These are phyloP conservation scores for Aspergillus pseudoglaucus DNA, from an alignment of 2,329 filamentous ascomycete genomes.

Conservation along the genomic window DNA sequence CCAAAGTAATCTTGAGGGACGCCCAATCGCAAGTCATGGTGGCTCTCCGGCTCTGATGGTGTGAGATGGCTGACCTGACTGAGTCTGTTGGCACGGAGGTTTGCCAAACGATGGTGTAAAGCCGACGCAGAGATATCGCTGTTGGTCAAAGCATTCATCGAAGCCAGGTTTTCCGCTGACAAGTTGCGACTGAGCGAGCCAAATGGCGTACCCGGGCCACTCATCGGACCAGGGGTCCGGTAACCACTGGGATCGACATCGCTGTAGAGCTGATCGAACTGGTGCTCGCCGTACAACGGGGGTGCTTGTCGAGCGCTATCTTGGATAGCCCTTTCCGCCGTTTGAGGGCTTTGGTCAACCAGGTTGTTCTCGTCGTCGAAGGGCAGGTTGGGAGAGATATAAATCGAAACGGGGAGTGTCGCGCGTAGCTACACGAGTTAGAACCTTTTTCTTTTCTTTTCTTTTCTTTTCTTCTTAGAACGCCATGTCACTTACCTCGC, in stretches of 20 bases:
- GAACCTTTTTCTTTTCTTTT: neutral
- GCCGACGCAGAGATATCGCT: conserved; percentile 55
- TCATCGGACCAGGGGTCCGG: conserved; percentile 61
- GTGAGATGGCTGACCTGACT: conserved; percentile 10
- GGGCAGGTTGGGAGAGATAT: conserved; percentile 89
- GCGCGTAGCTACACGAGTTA: conserved; percentile 61
- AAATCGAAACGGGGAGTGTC: conserved; percentile 83
- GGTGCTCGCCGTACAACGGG: conserved; percentile 86
- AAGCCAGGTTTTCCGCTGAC: conserved; percentile 73
- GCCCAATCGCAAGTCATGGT: conserved; percentile 18
- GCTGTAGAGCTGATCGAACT: conserved; percentile 83
- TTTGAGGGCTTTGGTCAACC: conserved; percentile 52
- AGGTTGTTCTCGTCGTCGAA: conserved; percentile 83
- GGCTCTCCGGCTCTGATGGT: conserved; percentile 17
- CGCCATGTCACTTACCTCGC: conserved; percentile 56
- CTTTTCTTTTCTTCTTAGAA: too few relatives aligned
- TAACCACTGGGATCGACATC: conserved; percentile 77
- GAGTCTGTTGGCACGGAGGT: conserved; percentile 39
- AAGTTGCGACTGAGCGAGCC: conserved; percentile 62
- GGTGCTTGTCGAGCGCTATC: conserved; percentile 65
- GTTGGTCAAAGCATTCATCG: conserved; percentile 46
- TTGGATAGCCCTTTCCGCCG: conserved; percentile 44
- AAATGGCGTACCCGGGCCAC: conserved; percentile 76
- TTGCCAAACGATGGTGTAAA: conserved; percentile 62
- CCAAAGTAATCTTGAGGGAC: conserved; percentile 28